These are phyloP conservation scores for Schwanniomyces etchellsii DNA, from an alignment of 1,139 yeast genomes.

Conservation along the genomic window DNA sequence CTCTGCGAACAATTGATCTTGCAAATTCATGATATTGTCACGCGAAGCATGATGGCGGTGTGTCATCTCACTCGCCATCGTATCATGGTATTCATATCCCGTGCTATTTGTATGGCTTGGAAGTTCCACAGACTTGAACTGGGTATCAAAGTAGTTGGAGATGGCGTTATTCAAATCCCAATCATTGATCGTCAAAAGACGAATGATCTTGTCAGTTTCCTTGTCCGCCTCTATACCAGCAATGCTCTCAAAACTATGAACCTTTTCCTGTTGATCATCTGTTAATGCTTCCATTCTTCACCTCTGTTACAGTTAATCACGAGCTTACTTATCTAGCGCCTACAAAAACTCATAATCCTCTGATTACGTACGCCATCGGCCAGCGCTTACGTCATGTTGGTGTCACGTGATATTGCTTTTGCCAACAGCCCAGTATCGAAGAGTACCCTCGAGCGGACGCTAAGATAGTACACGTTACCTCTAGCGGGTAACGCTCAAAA, in stretches of 20 bases:
- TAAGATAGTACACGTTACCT: too few relatives aligned
- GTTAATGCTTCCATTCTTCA: constrained; percentile 4
- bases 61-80: constrained; percentile 4
- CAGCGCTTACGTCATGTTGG: too few relatives aligned
- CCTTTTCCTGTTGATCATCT: constrained; percentile 5
- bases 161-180: constrained; percentile 48
- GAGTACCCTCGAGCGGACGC: too few relatives aligned
- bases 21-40: constrained; percentile 18
- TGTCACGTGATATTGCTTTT: too few relatives aligned
- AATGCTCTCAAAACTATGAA: constrained; percentile 41
- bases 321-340: too few relatives aligned
- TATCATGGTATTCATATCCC: constrained; percentile 5
- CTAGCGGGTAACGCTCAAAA: too few relatives aligned
- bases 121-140: constrained; percentile 25
- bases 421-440: too few relatives aligned
- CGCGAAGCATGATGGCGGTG: constrained; percentile 1
- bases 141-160: constrained; percentile 46
- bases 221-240: constrained; percentile 34
- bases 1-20: constrained; percentile 28
- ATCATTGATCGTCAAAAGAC: constrained; percentile 35
- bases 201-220: constrained; percentile 27
- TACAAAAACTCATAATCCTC: too few relatives aligned
- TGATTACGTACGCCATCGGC: too few relatives aligned
- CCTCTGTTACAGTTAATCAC: neutral
- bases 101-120: constrained; percentile 8